Percentiles rank a stretch among this genome's conserved stretches.
These are phyloP conservation scores for Berberis thunbergii DNA, from an alignment of 164 flowering plant species.

Conservation along the genomic window DNA sequence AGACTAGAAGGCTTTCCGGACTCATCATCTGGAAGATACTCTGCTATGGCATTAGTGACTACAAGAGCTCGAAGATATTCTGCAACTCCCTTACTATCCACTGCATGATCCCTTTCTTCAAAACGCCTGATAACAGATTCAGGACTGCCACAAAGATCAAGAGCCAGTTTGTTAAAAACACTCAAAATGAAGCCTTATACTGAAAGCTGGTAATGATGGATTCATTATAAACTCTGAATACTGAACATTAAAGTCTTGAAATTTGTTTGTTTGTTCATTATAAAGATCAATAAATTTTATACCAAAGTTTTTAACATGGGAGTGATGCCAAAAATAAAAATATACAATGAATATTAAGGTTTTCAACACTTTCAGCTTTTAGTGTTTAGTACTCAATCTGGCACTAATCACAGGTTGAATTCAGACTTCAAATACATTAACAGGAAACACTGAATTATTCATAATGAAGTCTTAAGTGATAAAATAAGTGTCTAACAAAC, in stretches of 20 bases:
- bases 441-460: too few relatives aligned
- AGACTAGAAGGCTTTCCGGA: conserved; percentile 86
- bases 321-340: not conserved
- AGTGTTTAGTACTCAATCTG: too few relatives aligned
- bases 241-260: not conserved
- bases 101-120: conserved; percentile 78
- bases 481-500: too few relatives aligned
- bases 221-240: not conserved
- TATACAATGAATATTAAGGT: not conserved
- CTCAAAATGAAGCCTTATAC: not conserved
- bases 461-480: too few relatives aligned
- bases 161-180: conserved; percentile 16
- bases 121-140: conserved; percentile 85
- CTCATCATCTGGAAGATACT: conserved; percentile 87
- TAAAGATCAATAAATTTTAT: not conserved
- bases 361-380: too few relatives aligned
- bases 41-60: conserved; percentile 73
- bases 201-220: not conserved
- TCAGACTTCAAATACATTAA: too few relatives aligned
- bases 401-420: too few relatives aligned
- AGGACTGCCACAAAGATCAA: conserved; percentile 43
- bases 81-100: conserved; percentile 87
- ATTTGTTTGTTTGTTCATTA: not conserved
- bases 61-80: conserved; percentile 95
- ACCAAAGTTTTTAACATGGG: not conserved